Base-by-base conservation (phyloP, 805 yeast species). In the Lipomyces sp. region DNA sequence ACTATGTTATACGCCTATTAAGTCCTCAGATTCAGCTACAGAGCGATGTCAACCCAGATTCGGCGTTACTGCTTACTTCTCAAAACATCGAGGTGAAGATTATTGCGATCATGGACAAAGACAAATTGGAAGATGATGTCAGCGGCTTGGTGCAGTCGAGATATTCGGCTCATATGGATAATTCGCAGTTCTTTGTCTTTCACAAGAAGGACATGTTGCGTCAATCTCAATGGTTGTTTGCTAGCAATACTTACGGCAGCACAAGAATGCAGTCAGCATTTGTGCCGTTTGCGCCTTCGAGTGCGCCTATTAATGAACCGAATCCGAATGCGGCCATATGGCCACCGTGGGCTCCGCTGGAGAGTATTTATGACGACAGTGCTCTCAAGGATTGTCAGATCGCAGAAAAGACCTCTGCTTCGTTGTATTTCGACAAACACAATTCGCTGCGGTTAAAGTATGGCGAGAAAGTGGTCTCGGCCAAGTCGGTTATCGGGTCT, bases 331-430 rank as follows among this genome's bases (percentile, higher is more conserved):
- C 43, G 2, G 33, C 68, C 2, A 70, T 70, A 18, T 90, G 96
- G 97, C 96, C 96, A 2, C 95, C 96, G 0, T 90, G 95, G 88
- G 66, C 89, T 31, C 88, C 90, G 1, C 65, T 79, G 42, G 95
- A 87, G 61, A 71, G 82, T 21, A 80, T 86, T 55, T 76, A 79
- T 55, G 81, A 81, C 44, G 72, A 78, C 18, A 72, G 75, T 0
- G 61, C 74, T 1, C 67, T 80, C 52, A 62, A 69, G 10, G 72
- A 75, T 11, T 75, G 77, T 48, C 72, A 81, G 43, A 69, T 90
- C 34, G 74, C 88, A 23, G 78, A 83, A 29, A 76, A 82, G 52
- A 78, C 86, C 2, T 78, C 90, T 0, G 71, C 81, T 22, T 76
- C 80, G 63, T 63, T 85, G 19, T 73, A 83, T 1, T 82, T 75